Conservation (phyloP, 1,139 yeast species). For the Taphrina wiesneri region DNA sequence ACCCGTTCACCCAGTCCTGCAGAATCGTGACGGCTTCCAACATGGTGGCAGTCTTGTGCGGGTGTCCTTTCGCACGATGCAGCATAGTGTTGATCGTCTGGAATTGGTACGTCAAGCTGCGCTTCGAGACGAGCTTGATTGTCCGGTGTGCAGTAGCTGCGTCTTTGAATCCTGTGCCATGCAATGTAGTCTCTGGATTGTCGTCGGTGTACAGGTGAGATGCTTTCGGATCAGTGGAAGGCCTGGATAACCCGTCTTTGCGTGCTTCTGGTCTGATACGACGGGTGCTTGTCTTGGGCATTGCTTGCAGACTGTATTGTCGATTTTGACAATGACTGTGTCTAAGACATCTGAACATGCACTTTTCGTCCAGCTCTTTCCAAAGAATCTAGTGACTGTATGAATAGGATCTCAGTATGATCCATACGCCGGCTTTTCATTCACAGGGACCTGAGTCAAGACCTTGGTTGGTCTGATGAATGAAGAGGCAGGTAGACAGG, state of each 20-base stretch:
- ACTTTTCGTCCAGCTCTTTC: too few species aligned
- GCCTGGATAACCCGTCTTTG: too few species aligned
- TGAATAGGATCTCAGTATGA: too few species aligned
- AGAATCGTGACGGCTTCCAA: neutral
- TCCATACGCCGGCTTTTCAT: too few species aligned
- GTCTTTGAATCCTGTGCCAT: constrained; percentile 24
- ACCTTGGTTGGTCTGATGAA: too few species aligned
- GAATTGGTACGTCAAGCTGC: constrained; percentile 16
- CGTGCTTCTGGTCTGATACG: too few species aligned
- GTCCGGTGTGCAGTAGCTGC: constrained; percentile 6
- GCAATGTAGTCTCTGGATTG: constrained; percentile 14
- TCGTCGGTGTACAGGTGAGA: constrained; percentile 21
- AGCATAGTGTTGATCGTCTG: constrained; percentile 25
- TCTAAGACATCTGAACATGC: neutral
- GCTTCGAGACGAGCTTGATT: constrained; percentile 1
- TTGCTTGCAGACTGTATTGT: neutral
- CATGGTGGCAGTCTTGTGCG: constrained; percentile 20
- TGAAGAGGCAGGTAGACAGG: neutral
- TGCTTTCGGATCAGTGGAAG: constrained; percentile 3
- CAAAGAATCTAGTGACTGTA: too few species aligned
- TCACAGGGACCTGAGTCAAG: too few species aligned
- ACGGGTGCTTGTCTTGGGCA: neutral
- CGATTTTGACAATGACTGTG: too few species aligned
- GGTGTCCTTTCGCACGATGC: constrained; percentile 17
- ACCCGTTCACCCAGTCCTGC: constrained; percentile 8